Percentiles rank a stretch among this genome's conserved stretches.
Conservation (phyloP, 768 basidiomycete genomes). For the Leccinum incarnatum region DNA sequence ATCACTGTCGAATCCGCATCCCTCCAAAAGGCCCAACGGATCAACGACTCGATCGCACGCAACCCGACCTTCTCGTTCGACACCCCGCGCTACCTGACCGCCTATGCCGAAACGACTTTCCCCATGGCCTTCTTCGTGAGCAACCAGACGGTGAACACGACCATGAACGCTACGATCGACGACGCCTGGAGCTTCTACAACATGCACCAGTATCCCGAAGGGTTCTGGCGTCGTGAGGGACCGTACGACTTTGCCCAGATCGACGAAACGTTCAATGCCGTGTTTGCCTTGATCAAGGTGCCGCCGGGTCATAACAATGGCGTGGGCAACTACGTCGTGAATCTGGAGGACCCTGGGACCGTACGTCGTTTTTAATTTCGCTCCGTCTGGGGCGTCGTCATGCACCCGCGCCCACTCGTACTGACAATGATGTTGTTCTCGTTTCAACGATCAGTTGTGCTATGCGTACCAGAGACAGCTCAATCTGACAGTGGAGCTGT, state of each 20-base stretch:
- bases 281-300: constrained; percentile 3
- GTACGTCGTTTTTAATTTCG: constrained; percentile 7
- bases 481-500: constrained; percentile 20
- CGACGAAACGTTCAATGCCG: background rate
- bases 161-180: constrained; percentile 13
- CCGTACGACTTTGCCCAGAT: constrained; percentile 10
- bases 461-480: constrained; percentile 21
- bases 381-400: background rate
- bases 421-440: background rate
- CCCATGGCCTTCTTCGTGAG: constrained; percentile 26
- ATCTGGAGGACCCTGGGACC: constrained; percentile 9
- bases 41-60: constrained; percentile 26
- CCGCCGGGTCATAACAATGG: constrained; percentile 20
- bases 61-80: constrained; percentile 25
- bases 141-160: constrained; percentile 21
- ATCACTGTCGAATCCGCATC: constrained; percentile 23
- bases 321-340: constrained; percentile 12
- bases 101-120: constrained; percentile 23
- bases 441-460: constrained; percentile 8
- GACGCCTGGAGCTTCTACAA: constrained; percentile 22
- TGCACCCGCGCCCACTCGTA: background rate
- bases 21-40: constrained; percentile 20
- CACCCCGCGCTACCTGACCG: constrained; percentile 19
- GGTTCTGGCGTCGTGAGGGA: constrained; percentile 18
- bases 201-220: constrained; percentile 15